Base-by-base conservation (phyloP, 768 basidiomycete genomes). In the Myochromella boudieri region DNA sequence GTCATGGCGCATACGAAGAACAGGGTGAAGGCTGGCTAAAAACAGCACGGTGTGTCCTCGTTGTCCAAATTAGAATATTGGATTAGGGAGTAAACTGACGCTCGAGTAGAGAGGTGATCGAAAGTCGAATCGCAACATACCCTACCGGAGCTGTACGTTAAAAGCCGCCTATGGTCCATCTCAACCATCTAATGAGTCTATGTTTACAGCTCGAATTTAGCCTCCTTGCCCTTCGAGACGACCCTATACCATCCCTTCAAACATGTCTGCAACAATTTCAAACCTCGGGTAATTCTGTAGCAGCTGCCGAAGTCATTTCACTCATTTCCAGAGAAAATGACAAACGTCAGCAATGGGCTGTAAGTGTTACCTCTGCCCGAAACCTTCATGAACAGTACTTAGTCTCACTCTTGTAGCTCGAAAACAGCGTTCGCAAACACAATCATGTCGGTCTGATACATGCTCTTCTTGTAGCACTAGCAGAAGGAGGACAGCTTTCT, bases 131-230 rank as follows among this genome's bases (percentile, higher is more conserved):
- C 69, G 81, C 78, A 17, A 95, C 91, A 9, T 95, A 99, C 66
- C 93, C 93, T 8, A 66, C 80, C 15, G 93, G 89, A 54, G 84
- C 94, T 51, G 92, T 97, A 69, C 59, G 87, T 75, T 33, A 20
- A 18, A 21, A 11, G 8, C 33, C 33, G 26, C 27, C 24, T 17
- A 42, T 8, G 24, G 20, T 34, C 31, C 21, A 32, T 44, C 21
- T 37, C 11, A n/a, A 36, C 25, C 25, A 53, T 31, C 27, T 56
- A 52, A 42, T 48, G 25, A 39, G 39, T 17, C n/a, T n/a, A n/a
- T n/a, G n/a, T n/a, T n/a, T n/a, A 18, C 37, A 95, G 92, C 75
- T 95, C 43, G 91, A 95, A 62, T 97, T 97, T 72, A 94, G 87
- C 65, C 79, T 97, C 27, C 81, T 97, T 27, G 92, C 91, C 5